A percentile compares a stretch with the other conserved stretches of the same genome.
These are phyloP conservation scores for Coccomyxa subellipsoidea DNA, from an alignment of 163 green algal genomes.

Conservation along the genomic window DNA sequence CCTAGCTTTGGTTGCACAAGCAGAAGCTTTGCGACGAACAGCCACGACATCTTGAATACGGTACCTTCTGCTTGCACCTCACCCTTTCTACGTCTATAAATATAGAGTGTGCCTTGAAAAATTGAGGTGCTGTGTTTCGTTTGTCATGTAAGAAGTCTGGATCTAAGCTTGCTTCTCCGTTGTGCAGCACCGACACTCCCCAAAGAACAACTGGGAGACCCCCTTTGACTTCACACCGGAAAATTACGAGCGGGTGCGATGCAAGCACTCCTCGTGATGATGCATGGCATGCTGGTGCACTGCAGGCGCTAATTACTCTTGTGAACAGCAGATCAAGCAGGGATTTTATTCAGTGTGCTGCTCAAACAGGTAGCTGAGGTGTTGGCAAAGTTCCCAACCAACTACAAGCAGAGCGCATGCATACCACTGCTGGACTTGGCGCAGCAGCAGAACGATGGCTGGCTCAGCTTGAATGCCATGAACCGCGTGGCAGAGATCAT, in stretches of 20 bases:
- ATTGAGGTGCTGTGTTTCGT: background rate
- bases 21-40: slow-evolving; percentile 73
- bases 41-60: slow-evolving; percentile 89
- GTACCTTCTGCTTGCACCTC: slow-evolving; percentile 31
- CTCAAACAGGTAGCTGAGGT: slow-evolving; percentile 61
- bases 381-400: slow-evolving; percentile 84
- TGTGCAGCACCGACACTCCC: slow-evolving; percentile 59
- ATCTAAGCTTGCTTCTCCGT: background rate
- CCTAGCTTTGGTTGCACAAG: background rate
- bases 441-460: slow-evolving; percentile 96
- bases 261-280: too few species aligned
- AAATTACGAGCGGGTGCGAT: slow-evolving; percentile 69
- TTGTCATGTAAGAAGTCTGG: background rate
- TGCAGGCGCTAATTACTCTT: too few species aligned
- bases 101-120: too few species aligned
- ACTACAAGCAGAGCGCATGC: slow-evolving; percentile 93
- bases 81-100: too few species aligned
- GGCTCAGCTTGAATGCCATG: slow-evolving; percentile 86
- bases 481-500: slow-evolving; percentile 87
- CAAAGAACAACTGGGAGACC: slow-evolving; percentile 79
- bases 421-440: slow-evolving; percentile 97
- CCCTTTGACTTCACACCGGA: slow-evolving; percentile 85
- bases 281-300: too few species aligned
- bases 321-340: too few species aligned
- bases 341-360: too few species aligned